Percentiles rank a stretch among this genome's conserved stretches.
Conservation (phyloP, 805 yeast species). For the Babjeviella inositovora region DNA sequence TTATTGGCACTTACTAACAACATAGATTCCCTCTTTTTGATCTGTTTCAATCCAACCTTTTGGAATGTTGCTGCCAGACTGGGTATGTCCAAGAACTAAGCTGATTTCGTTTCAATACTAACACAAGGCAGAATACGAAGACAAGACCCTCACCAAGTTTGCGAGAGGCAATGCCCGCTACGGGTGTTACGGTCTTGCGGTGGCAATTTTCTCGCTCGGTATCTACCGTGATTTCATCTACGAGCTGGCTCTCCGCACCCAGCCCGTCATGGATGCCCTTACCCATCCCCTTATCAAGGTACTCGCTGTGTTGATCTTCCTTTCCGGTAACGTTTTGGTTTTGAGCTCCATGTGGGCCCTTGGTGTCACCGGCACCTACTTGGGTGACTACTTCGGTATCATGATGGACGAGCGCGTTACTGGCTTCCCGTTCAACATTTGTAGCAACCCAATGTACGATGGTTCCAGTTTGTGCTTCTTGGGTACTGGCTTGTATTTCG, state of each 20-base stretch:
- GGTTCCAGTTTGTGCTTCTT: slow-evolving; percentile 83
- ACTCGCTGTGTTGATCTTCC: slow-evolving; percentile 41
- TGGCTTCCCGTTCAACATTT: slow-evolving; percentile 83
- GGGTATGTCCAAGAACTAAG: slow-evolving; percentile 9
- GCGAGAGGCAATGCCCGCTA: slow-evolving; percentile 45
- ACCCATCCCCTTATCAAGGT: slow-evolving; percentile 24
- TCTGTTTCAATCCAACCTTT: slow-evolving; percentile 84
- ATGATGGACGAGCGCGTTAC: slow-evolving; percentile 83
- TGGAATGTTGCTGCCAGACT: slow-evolving; percentile 89
- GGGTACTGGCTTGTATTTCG: slow-evolving; percentile 80
- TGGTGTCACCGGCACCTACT: slow-evolving; percentile 91
- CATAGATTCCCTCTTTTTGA: slow-evolving; percentile 38
- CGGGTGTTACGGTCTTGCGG: slow-evolving; percentile 80
- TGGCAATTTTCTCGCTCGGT: slow-evolving; percentile 75
- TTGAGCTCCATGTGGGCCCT: slow-evolving; percentile 77
- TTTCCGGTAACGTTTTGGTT: slow-evolving; percentile 67
- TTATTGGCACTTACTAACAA: slow-evolving; percentile 2
- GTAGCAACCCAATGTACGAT: slow-evolving; percentile 92
- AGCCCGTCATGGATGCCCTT: slow-evolving; percentile 27
- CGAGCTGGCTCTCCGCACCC: slow-evolving; percentile 55
- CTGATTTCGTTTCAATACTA: neutral
- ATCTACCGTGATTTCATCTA: slow-evolving; percentile 64
- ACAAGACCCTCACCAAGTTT: slow-evolving; percentile 60
- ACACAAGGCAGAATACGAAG: slow-evolving; percentile 41
- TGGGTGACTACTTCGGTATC: slow-evolving; percentile 96